Conservation (phyloP, 306 rosid species). For the Dalbergia oliveri region DNA sequence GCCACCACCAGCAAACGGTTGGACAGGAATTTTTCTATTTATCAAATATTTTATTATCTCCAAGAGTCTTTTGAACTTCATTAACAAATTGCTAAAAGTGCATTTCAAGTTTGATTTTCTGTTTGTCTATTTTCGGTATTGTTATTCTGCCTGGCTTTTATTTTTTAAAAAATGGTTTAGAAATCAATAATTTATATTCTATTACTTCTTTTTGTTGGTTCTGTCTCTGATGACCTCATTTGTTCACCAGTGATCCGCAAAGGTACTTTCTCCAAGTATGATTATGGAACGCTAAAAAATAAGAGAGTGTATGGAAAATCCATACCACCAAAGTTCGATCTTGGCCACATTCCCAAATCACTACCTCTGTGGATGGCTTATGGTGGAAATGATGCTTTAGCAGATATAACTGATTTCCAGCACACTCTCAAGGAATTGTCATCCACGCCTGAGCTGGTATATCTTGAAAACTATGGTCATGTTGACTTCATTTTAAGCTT, state of each 20-base stretch:
- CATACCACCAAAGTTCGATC: conserved; percentile 83
- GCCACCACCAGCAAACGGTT: conserved; percentile 1
- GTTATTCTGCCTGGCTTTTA: conserved; percentile 1
- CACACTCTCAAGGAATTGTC: conserved; percentile 72
- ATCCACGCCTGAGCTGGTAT: conserved; percentile 78
- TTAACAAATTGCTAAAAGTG: conserved; percentile 12
- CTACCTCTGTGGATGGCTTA: conserved; percentile 94
- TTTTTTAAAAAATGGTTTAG: conserved; percentile 6
- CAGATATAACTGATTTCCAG: conserved; percentile 70
- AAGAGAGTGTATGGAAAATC: conserved; percentile 65
- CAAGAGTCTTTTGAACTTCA: conserved; percentile 28
- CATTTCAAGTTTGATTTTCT: conserved; percentile 36
- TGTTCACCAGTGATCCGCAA: conserved; percentile 81
- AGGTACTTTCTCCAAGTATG: conserved; percentile 83
- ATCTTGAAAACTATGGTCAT: conserved; percentile 87
- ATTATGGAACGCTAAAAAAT: conserved; percentile 84
- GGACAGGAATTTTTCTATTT: conserved; percentile 19
- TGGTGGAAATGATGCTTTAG: conserved; percentile 86
- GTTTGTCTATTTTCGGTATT: background rate
- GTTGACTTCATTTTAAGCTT: conserved; percentile 81
- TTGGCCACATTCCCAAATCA: conserved; percentile 74
- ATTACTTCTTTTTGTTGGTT: conserved; percentile 16
- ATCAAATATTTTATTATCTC: conserved; percentile 15
- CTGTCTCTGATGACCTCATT: conserved; percentile 35
- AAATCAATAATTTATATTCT: conserved; percentile 17